phyloP scores from a whole-genome alignment of 768 basidiomycete genomes.

The Chlorophyllum brunneum region DNA sequence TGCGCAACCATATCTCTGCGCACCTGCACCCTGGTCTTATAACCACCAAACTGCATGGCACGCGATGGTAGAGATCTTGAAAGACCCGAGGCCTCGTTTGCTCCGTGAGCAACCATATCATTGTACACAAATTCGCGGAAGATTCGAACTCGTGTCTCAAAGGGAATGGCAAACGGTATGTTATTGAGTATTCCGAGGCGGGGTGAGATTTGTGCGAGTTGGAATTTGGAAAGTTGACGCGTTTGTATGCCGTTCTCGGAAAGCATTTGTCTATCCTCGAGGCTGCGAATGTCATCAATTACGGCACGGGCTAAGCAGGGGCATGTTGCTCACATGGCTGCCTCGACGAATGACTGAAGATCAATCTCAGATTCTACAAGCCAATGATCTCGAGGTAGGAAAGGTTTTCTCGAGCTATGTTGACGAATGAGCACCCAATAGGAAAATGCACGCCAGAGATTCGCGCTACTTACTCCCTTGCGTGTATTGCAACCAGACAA shows the following conservation, averaged over 20 bases:
- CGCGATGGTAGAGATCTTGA: constrained; percentile 13
- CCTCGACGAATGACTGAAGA: constrained; percentile 70
- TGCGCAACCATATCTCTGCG: constrained; percentile 78
- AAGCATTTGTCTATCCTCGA: constrained; percentile 58
- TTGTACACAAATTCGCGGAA: constrained; percentile 75
- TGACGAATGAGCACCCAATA: not conserved
- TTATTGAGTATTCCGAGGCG: constrained; percentile 90
- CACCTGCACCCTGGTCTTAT: constrained; percentile 45
- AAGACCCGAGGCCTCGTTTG: not conserved
- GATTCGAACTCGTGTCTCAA: constrained; percentile 85
- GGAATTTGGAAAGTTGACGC: constrained; percentile 54
- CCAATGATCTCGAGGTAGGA: constrained; percentile 86
- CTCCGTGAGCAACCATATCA: constrained; percentile 17
- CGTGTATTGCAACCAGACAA: constrained; percentile 79
- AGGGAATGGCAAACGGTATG: constrained; percentile 94
- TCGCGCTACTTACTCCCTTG: constrained; percentile 67
- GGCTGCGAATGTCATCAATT: constrained; percentile 30
- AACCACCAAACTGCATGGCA: constrained; percentile 18
- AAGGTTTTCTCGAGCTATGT: constrained; percentile 74
- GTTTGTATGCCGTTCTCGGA: constrained; percentile 9
- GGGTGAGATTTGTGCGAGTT: constrained; percentile 73
- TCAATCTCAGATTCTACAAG: constrained; percentile 51
- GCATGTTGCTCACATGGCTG: constrained; percentile 57
- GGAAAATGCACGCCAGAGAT: not conserved
- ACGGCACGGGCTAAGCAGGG: not conserved